A percentile compares a stretch with the other conserved stretches of the same genome.
Evolutionary conservation across 768 basidiomycete species (phyloP).

Genomic region (Mycena rebaudengoi): DNA sequence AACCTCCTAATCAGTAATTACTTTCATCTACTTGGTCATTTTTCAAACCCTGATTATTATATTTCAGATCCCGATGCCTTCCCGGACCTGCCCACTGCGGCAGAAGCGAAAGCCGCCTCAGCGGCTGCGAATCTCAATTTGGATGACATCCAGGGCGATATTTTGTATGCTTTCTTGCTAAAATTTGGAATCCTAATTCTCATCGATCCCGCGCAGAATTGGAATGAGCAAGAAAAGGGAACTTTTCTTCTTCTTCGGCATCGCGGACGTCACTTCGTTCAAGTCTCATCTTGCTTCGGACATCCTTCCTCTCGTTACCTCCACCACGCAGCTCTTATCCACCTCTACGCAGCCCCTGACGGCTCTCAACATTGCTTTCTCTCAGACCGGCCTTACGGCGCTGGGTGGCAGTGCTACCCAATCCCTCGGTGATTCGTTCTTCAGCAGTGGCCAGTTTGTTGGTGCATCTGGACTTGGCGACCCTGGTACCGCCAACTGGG

Average conservation of each 20-base stretch:
- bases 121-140: conserved; percentile 21
- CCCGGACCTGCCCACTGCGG: conserved; percentile 13
- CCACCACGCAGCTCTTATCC: conserved; percentile 18
- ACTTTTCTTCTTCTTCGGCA: conserved; percentile 33
- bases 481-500: conserved; percentile 25
- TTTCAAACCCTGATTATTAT: background rate
- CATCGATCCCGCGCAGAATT: conserved; percentile 13
- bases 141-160: conserved; percentile 31
- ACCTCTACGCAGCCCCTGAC: conserved; percentile 20
- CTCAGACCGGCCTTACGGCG: conserved; percentile 22
- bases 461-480: conserved; percentile 21
- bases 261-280: conserved; percentile 27
- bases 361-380: conserved; percentile 35
- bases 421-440: conserved; percentile 17
- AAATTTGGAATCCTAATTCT: background rate
- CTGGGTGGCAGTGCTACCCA: conserved; percentile 25
- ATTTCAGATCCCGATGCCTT: conserved; percentile 8
- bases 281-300: conserved; percentile 18
- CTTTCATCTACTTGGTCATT: too few relatives aligned
- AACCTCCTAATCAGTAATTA: conserved; percentile 4
- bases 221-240: conserved; percentile 34
- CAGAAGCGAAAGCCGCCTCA: conserved; percentile 12
- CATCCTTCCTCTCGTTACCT: conserved; percentile 26
- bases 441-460: conserved; percentile 18
- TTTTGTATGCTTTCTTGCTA: conserved; percentile 16